These are phyloP conservation scores for Solidago caesia DNA, from an alignment of 129 eudicot genomes.

Conservation along the genomic window DNA sequence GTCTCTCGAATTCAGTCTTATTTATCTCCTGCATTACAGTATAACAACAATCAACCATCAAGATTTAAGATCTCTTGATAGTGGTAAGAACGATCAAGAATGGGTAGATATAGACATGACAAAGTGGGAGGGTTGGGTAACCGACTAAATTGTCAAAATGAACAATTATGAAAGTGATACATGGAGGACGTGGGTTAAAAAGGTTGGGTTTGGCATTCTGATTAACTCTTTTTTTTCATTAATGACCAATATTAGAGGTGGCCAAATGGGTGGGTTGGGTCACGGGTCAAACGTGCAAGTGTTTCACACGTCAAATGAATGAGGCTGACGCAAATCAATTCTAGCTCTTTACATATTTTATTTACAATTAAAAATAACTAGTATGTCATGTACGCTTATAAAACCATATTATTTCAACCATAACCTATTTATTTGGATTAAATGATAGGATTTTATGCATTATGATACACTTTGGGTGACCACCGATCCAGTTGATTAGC, in stretches of 20 bases:
- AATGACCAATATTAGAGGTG: neutral
- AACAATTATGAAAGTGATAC: neutral
- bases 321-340: too few species aligned
- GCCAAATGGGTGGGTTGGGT: too few species aligned
- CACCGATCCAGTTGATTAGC: too few species aligned
- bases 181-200: neutral
- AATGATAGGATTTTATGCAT: too few species aligned
- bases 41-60: constrained; percentile 6
- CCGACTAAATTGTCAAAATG: neutral
- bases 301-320: too few species aligned
- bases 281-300: too few species aligned
- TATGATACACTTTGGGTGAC: too few species aligned
- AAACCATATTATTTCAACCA: too few species aligned
- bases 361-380: too few species aligned
- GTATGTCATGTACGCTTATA: too few species aligned
- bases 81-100: neutral
- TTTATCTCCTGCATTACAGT: constrained; percentile 64
- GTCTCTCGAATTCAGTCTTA: constrained; percentile 69
- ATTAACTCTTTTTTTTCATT: neutral
- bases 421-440: too few species aligned
- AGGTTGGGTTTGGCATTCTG: neutral
- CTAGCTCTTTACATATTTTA: too few species aligned
- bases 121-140: neutral
- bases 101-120: neutral
- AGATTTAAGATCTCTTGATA: constrained; percentile 1